These are phyloP conservation scores for Magnolia kwangsiensis DNA, from an alignment of 164 flowering plant species.

Conservation along the genomic window DNA sequence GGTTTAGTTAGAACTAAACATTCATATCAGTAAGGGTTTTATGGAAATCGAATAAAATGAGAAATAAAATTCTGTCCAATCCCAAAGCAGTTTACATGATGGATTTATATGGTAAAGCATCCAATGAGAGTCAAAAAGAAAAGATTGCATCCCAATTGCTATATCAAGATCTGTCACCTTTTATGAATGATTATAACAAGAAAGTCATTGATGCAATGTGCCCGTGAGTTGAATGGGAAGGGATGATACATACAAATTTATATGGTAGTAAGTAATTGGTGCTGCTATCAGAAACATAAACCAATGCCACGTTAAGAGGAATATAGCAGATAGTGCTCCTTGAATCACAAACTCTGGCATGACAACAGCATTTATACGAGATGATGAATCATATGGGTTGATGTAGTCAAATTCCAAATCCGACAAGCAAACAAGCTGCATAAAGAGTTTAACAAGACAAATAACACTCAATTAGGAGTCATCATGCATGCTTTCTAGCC, in stretches of 20 bases:
- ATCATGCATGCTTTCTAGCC: not conserved
- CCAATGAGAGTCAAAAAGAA: too few species aligned
- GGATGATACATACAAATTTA: slow-evolving; percentile 38
- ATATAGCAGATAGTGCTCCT: slow-evolving; percentile 35
- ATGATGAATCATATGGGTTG: slow-evolving; percentile 49
- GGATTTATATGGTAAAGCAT: too few species aligned
- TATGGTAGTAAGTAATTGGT: slow-evolving; percentile 49
- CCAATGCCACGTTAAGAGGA: slow-evolving; percentile 65
- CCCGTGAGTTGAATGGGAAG: not conserved
- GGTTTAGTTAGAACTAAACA: too few species aligned
- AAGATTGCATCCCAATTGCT: too few species aligned
- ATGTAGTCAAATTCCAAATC: slow-evolving; percentile 61
- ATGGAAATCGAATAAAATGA: too few species aligned
- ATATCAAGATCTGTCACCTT: too few species aligned
- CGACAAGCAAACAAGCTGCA: slow-evolving; percentile 45
- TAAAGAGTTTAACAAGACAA: slow-evolving; percentile 1
- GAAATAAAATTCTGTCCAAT: too few species aligned
- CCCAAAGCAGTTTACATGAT: too few species aligned
- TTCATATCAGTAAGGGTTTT: too few species aligned
- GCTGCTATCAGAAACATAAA: slow-evolving; percentile 47
- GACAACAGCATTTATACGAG: slow-evolving; percentile 43
- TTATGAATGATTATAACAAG: too few species aligned
- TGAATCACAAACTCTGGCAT: slow-evolving; percentile 51
- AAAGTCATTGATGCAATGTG: too few species aligned
- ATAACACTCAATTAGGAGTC: not conserved